These are phyloP conservation scores for Apiospora phragmitis DNA, from an alignment of 2,329 filamentous ascomycete species.

Conservation along the genomic window DNA sequence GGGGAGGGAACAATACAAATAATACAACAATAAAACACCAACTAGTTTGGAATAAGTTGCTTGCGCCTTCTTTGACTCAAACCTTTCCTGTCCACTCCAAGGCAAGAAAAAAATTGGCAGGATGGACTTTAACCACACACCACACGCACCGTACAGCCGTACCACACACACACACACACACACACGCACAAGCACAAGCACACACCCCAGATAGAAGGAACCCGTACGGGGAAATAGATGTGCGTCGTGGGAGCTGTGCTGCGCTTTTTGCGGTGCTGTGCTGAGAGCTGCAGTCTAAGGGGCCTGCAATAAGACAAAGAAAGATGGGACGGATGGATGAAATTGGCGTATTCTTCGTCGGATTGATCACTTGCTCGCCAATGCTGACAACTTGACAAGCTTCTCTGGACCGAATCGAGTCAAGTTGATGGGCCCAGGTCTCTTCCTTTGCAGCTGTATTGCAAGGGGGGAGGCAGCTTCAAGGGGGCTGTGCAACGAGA, in stretches of 20 bases:
- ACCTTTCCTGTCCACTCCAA: neutral
- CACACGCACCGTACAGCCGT: neutral
- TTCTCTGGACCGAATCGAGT: constrained; percentile 8
- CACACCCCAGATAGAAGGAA: neutral
- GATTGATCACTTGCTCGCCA: neutral
- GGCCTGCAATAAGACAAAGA: constrained; percentile 11
- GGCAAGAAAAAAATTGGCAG: neutral
- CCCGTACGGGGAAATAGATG: constrained; percentile 4
- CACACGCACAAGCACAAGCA: neutral
- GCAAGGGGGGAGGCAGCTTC: constrained; percentile 7
- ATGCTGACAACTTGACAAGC: constrained; percentile 11
- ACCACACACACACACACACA: neutral
- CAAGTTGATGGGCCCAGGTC: constrained; percentile 10
- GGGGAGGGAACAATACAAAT: constrained; percentile 7
- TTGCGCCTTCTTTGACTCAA: constrained; percentile 9
- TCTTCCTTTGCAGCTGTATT: constrained; percentile 8
- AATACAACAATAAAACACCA: constrained; percentile 9
- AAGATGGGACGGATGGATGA: constrained; percentile 18
- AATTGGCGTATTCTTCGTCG: constrained; percentile 13
- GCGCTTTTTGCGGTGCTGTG: neutral
- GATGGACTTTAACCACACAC: neutral
- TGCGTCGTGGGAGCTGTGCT: neutral
- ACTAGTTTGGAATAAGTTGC: constrained; percentile 8
- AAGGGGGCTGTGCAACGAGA: constrained; percentile 11
- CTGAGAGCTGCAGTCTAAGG: constrained; percentile 5